Base-by-base conservation (phyloP, 2,329 filamentous ascomycete species). In the Colletotrichum sp. region DNA sequence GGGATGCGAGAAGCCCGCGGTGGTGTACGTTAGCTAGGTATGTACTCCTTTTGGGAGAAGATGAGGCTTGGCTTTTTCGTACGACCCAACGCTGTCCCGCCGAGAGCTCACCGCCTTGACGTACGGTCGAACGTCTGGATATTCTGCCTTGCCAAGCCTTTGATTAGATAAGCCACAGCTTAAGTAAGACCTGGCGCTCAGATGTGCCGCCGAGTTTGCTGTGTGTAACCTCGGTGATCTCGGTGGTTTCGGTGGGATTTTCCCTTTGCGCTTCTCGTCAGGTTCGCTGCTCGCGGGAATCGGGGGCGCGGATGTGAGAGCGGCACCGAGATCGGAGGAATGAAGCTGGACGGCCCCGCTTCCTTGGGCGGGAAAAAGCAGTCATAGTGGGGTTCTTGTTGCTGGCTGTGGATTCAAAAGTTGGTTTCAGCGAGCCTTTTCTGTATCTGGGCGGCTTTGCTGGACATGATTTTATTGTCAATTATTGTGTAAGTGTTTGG, bases 321-420 rank as follows among this genome's bases (percentile, higher is more conserved):
- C 32, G 15, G 34, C 62, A 57, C 69, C 73, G 73, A 76, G 63
- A 68, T 76, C 73, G 73, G 73, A 76, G 69, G 32, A 24, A 4
- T 13, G 39, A 52, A 21, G 39, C 24, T 52, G 44, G n/a, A n/a
- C 34, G 44, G 28, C 71, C 69, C 71, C 71, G 64, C 64, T 68
- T 15, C 26, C 18, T 39, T 36, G 28, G 49, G 55, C 55, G 36
- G 24, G 26, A 52, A 73, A 60, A 34, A 7, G 26, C 32, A 72
- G 69, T 55, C 72, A 75, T 66, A 18, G 68, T 49, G 72, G 71
- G 52, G 68, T 32, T 30, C 69, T 32, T 15, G n/a, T 52, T 52
- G 44, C 44, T 52, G 8, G 10, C 24, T 57, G 49, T 57, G 39
- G 59, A 18, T 44, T 64, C 34, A 63, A n/a, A 30, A 63, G 52